Base-by-base conservation (phyloP, 345 rosid species). In the Arabis alpina region DNA sequence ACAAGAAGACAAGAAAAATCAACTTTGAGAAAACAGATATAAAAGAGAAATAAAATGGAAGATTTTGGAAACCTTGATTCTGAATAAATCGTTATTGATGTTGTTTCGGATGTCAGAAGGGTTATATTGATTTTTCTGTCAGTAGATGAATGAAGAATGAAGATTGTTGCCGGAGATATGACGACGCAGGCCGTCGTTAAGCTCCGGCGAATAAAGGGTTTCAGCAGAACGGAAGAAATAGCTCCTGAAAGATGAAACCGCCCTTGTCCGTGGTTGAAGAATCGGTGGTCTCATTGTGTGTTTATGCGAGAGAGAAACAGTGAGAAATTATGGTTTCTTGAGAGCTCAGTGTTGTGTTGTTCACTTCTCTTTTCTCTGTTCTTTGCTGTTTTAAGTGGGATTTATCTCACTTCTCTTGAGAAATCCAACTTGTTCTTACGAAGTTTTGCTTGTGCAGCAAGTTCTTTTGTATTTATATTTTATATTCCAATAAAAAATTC, bases 151-250 rank as follows among this genome's bases (percentile, higher is more conserved):
- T 3, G 58, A 53, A 53, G 39, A 14, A 0, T 30, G n/a, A 2
- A 2, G 6, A n/a, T 28, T 10, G 10, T 4, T 0, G 13, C 4
- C 9, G 37, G 57, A 8, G 16, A 52, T 52, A 27, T 52, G 57
- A 25, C 4, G 37, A n/a, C 3, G 19, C 4, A 53, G 58, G 19
- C 39, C 8, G 39, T 53, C 58, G 11, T 53, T 13, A 53, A 53
- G 57, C 39, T 53, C 57, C 57, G 57, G 37, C 16, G 57, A 28
- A 12, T 37, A 53, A 28, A 53, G 57, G 57, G 57, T 53, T 53
- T 19, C 39, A 19, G 58, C 58, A 30, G 58, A 30, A 16, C 63
- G 48, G 12, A 58, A 23, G 5, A 58, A 6, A 6, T 19, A 58
- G 16, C 47, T 58, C 48, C 32, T 23, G 63, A 40, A 58, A 39